Conservation (phyloP, 257 asterid species). For the Solanum neorickii region DNA sequence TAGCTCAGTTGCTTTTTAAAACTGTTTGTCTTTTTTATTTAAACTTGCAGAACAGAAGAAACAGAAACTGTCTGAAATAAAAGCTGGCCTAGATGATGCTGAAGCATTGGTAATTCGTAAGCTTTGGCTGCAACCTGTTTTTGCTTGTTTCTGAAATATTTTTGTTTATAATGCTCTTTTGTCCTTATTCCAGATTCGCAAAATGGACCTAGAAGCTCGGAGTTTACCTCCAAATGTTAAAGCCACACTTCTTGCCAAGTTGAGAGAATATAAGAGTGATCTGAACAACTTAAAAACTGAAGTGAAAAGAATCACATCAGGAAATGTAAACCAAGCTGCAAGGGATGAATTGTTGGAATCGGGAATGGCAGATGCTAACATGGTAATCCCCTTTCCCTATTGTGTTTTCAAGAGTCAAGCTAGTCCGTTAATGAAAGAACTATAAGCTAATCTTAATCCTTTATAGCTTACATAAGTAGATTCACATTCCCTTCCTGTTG, state of each 20-base stretch:
- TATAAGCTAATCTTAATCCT: not conserved
- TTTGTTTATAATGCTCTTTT: not conserved
- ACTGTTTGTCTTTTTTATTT: not conserved
- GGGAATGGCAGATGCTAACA: constrained; percentile 51
- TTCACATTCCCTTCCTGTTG: not conserved
- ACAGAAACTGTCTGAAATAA: constrained; percentile 44
- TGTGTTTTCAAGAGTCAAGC: not conserved
- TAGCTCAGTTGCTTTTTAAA: not conserved
- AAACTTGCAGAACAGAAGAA: constrained; percentile 55
- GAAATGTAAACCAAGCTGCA: constrained; percentile 44
- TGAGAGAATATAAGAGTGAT: constrained; percentile 75
- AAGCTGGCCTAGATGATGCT: constrained; percentile 47
- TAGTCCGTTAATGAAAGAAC: not conserved
- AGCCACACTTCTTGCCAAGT: constrained; percentile 62
- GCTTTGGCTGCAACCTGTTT: not conserved
- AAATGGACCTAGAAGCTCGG: constrained; percentile 92
- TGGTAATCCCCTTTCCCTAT: constrained; percentile 24
- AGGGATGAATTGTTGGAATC: constrained; percentile 66
- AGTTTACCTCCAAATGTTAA: constrained; percentile 67
- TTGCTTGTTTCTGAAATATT: not conserved
- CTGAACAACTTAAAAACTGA: constrained; percentile 66
- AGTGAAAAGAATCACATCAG: constrained; percentile 57
- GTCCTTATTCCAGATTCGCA: constrained; percentile 42
- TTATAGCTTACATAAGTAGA: not conserved
- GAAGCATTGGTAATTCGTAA: constrained; percentile 42